Percentiles rank a stretch among this genome's conserved stretches.
These are phyloP conservation scores for Fusarium succisae DNA, from an alignment of 2,329 filamentous ascomycete genomes.

Conservation along the genomic window DNA sequence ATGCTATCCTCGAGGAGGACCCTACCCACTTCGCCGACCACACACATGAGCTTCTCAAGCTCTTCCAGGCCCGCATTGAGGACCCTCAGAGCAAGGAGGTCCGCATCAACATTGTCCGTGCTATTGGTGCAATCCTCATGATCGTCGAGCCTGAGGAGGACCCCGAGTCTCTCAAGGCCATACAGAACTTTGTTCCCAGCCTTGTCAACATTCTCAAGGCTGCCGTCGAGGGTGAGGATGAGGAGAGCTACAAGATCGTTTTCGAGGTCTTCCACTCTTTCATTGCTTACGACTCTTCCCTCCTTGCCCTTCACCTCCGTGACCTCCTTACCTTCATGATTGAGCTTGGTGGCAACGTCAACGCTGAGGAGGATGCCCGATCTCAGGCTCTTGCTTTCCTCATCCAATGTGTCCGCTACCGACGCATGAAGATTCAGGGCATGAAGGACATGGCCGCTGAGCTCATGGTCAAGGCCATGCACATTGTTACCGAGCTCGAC, in stretches of 20 bases:
- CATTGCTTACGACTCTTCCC: slow-evolving; percentile 85
- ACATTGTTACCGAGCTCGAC: slow-evolving; percentile 90
- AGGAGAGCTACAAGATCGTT: slow-evolving; percentile 87
- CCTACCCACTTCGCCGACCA: slow-evolving; percentile 86
- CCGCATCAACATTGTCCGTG: slow-evolving; percentile 92
- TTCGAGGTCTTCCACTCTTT: slow-evolving; percentile 98
- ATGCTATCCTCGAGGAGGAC: slow-evolving; percentile 87
- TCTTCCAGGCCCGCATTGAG: slow-evolving; percentile 88
- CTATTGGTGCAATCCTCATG: slow-evolving; percentile 86
- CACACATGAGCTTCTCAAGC: slow-evolving; percentile 78
- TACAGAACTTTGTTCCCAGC: slow-evolving; percentile 82
- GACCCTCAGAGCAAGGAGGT: slow-evolving; percentile 93
- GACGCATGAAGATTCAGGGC: slow-evolving; percentile 94
- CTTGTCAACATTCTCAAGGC: slow-evolving; percentile 93
- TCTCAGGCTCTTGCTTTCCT: slow-evolving; percentile 93
- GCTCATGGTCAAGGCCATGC: slow-evolving; percentile 86
- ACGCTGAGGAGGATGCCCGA: slow-evolving; percentile 84
- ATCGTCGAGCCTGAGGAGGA: slow-evolving; percentile 90
- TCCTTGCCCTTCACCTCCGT: slow-evolving; percentile 86
- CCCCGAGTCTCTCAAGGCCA: slow-evolving; percentile 72
- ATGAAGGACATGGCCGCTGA: slow-evolving; percentile 85
- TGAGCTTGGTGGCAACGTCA: slow-evolving; percentile 79
- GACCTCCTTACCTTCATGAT: slow-evolving; percentile 96
- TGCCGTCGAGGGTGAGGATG: slow-evolving; percentile 80
- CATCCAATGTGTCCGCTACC: slow-evolving; percentile 89